Conservation (phyloP, 1,284 basidiomycete species). For the Cryptococcus hybrid region DNA sequence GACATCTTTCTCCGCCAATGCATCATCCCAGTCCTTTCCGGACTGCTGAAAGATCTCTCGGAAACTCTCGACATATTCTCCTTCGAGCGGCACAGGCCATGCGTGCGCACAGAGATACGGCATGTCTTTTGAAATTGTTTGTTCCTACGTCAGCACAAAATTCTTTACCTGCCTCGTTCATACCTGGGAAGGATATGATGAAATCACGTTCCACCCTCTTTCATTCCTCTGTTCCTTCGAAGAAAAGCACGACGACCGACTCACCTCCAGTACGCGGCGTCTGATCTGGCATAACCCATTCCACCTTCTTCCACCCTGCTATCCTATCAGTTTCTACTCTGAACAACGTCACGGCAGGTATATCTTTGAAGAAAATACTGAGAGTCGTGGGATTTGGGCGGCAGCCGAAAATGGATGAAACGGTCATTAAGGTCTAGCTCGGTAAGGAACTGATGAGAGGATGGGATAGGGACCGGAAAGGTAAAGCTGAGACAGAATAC, state of each 20-base stretch:
- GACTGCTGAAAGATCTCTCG: slow-evolving; percentile 35
- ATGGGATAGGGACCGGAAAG: slow-evolving; percentile 41
- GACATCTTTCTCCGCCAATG: slow-evolving; percentile 38
- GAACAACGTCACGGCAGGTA: slow-evolving; percentile 54
- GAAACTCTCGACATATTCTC: slow-evolving; percentile 53
- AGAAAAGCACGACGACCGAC: slow-evolving; percentile 8
- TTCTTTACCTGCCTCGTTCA: slow-evolving; percentile 26
- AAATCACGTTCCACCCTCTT: neutral
- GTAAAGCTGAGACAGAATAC: slow-evolving; percentile 23
- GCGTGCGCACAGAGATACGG: slow-evolving; percentile 60
- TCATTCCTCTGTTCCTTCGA: neutral
- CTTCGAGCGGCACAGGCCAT: slow-evolving; percentile 44
- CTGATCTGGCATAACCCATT: slow-evolving; percentile 34
- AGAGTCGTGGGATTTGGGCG: slow-evolving; percentile 58
- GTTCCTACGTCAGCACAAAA: slow-evolving; percentile 56
- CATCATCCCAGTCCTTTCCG: slow-evolving; percentile 45
- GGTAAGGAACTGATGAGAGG: slow-evolving; percentile 35
- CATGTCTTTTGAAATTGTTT: slow-evolving; percentile 51
- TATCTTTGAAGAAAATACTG: slow-evolving; percentile 57
- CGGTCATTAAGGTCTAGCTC: slow-evolving; percentile 49
- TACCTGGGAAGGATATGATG: no score
- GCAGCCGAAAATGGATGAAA: slow-evolving; percentile 63
- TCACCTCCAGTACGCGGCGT: slow-evolving; percentile 28
- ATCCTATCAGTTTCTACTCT: slow-evolving; percentile 49
- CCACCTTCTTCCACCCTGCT: slow-evolving; percentile 34